phyloP scores from a whole-genome alignment of 768 basidiomycete species.

The Amanita molliuscula region DNA sequence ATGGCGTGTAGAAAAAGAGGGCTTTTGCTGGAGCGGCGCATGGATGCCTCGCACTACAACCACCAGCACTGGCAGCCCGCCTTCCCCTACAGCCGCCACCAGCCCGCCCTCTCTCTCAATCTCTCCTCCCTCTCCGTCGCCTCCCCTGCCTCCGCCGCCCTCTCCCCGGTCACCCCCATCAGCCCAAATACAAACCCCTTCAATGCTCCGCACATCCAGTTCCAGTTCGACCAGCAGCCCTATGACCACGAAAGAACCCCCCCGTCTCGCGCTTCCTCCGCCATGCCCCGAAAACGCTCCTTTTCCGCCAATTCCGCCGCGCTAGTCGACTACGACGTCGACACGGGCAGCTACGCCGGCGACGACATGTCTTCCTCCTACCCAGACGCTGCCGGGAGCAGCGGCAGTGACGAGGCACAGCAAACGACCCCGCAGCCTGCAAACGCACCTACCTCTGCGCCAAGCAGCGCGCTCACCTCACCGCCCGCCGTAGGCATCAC shows the following conservation, averaged over 20 bases:
- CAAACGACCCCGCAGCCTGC: background rate
- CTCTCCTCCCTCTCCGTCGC: constrained; percentile 56
- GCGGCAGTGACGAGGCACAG: constrained; percentile 21
- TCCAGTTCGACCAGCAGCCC: constrained; percentile 39
- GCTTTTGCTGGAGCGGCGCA: too few relatives aligned
- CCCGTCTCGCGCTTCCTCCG: constrained; percentile 25
- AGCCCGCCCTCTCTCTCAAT: constrained; percentile 46
- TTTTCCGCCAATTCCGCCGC: constrained; percentile 37
- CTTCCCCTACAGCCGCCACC: background rate
- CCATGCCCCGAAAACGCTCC: constrained; percentile 58
- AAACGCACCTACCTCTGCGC: background rate
- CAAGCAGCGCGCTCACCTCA: background rate
- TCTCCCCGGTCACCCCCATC: constrained; percentile 51
- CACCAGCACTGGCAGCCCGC: too few relatives aligned
- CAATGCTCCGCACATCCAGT: constrained; percentile 30
- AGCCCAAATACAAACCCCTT: constrained; percentile 38
- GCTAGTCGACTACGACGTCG: constrained; percentile 33
- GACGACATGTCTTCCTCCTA: background rate
- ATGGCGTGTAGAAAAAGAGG: too few relatives aligned
- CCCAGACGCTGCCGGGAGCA: constrained; percentile 40
- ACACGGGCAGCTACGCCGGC: constrained; percentile 15
- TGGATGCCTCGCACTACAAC: too few relatives aligned
- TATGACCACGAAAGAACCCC: constrained; percentile 11
- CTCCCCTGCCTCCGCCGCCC: constrained; percentile 36
- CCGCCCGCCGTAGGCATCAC: constrained; percentile 33